Percentiles rank a stretch among this genome's conserved stretches.
Conservation (phyloP, 2,329 filamentous ascomycete genomes). For the Thyridium curvatum region DNA sequence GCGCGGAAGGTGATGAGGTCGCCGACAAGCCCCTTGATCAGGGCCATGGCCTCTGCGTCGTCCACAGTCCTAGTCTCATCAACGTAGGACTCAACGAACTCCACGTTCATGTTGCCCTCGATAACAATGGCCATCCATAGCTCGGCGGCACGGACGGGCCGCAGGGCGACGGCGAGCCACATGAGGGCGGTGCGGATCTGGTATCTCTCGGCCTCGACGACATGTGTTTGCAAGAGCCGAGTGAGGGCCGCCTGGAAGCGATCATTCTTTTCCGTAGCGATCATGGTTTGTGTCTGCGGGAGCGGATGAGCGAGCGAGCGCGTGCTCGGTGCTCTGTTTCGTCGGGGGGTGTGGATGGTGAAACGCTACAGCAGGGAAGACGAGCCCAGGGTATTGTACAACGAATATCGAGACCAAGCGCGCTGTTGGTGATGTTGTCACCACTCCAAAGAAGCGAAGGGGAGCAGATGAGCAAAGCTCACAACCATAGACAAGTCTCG, state of each 20-base stretch:
- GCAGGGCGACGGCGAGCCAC: constrained; percentile 10
- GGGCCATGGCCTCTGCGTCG: constrained; percentile 3
- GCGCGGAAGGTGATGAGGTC: constrained; percentile 1
- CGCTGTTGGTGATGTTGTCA: no score
- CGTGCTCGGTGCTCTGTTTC: no score
- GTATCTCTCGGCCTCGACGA: neutral
- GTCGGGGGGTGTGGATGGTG: no score
- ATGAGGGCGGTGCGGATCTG: constrained; percentile 7
- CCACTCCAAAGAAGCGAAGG: no score
- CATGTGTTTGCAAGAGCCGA: neutral
- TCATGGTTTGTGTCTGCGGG: no score
- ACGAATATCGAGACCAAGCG: no score
- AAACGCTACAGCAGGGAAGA: no score
- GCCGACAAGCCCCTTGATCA: constrained; percentile 5
- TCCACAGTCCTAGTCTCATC: constrained; percentile 1
- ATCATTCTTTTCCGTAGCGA: constrained; percentile 1
- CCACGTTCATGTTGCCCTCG: constrained; percentile 4
- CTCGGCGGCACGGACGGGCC: constrained; percentile 9
- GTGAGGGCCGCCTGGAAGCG: constrained; percentile 2
- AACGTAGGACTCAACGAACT: constrained; percentile 6
- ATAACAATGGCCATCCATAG: constrained; percentile 9
- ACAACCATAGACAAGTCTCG: no score
- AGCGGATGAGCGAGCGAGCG: no score
- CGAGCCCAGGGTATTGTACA: no score
- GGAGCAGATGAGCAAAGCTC: no score